Evolutionary conservation across 495 filamentous ascomycete genomes (phyloP).

Genomic region (Amorphotheca resinae): DNA sequence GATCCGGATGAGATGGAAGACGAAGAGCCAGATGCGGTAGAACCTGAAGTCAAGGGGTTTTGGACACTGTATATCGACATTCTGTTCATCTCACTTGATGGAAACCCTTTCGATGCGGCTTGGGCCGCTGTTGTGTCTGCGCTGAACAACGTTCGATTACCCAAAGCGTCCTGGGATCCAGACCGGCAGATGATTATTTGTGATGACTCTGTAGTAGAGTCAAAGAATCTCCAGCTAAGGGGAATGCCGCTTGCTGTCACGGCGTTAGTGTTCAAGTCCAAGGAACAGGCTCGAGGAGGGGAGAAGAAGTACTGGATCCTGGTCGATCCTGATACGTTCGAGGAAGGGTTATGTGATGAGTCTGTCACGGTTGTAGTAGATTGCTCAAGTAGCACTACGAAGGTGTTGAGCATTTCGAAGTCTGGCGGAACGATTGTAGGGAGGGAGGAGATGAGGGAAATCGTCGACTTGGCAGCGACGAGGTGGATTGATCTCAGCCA

Average conservation of each 20-base stretch:
- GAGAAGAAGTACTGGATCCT: conserved; percentile 58
- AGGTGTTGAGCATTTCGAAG: conserved; percentile 64
- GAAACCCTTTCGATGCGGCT: conserved; percentile 79
- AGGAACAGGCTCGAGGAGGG: conserved; percentile 37
- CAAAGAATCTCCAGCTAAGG: conserved; percentile 35
- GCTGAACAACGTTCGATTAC: conserved; percentile 66
- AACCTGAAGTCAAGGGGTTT: conserved; percentile 59
- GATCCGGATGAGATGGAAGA: conserved; percentile 28
- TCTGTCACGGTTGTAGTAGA: conserved; percentile 61
- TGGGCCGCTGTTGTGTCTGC: conserved; percentile 79
- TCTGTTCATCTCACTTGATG: conserved; percentile 79
- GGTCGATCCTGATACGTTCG: conserved; percentile 78
- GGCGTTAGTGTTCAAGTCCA: conserved; percentile 60
- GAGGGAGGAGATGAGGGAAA: conserved; percentile 36
- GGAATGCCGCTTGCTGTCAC: conserved; percentile 61
- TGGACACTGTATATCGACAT: conserved; percentile 93
- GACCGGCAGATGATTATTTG: conserved; percentile 72
- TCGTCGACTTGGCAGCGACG: conserved; percentile 38
- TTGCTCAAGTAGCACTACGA: conserved; percentile 35
- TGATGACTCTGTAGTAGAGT: conserved; percentile 38
- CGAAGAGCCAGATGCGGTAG: conserved; percentile 29
- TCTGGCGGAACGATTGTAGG: conserved; percentile 57
- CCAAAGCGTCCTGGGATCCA: conserved; percentile 71
- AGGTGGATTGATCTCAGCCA: conserved; percentile 44
- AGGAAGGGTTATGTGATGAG: conserved; percentile 73